Conservation (phyloP, 805 yeast genomes). For the Candida ponderosae region DNA sequence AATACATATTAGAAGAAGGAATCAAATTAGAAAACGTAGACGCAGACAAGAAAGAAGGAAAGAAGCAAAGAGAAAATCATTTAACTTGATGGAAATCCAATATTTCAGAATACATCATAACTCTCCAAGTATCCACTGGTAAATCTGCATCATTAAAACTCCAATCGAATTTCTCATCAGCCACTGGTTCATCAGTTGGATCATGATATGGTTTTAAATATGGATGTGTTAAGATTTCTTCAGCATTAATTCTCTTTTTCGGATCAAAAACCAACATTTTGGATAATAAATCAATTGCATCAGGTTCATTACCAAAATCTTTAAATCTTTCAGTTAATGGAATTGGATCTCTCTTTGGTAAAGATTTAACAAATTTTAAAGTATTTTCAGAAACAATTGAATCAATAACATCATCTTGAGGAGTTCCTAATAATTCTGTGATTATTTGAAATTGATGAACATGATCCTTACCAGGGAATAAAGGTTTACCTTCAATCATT, state of each 20-base stretch:
- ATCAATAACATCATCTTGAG: slow-evolving; percentile 92
- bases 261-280: slow-evolving; percentile 95
- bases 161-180: slow-evolving; percentile 94
- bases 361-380: slow-evolving; percentile 83
- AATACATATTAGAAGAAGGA: too few species aligned
- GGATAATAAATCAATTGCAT: slow-evolving; percentile 80
- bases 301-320: slow-evolving; percentile 54
- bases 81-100: slow-evolving; percentile 85
- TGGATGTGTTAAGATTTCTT: slow-evolving; percentile 81
- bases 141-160: slow-evolving; percentile 95
- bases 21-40: too few species aligned
- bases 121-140: slow-evolving; percentile 98
- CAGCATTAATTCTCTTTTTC: slow-evolving; percentile 87
- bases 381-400: slow-evolving; percentile 96
- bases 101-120: slow-evolving; percentile 97
- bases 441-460: slow-evolving; percentile 97
- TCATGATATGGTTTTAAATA: slow-evolving; percentile 95
- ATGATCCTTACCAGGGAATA: slow-evolving; percentile 97
- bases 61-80: too few species aligned
- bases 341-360: slow-evolving; percentile 89
- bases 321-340: slow-evolving; percentile 79
- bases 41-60: too few species aligned
- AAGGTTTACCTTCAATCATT: slow-evolving; percentile 94
- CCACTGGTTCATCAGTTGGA: slow-evolving; percentile 94
- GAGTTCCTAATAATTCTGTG: slow-evolving; percentile 92